Conservation (phyloP, 164 flowering plant species). For the Echeveria elegans region DNA sequence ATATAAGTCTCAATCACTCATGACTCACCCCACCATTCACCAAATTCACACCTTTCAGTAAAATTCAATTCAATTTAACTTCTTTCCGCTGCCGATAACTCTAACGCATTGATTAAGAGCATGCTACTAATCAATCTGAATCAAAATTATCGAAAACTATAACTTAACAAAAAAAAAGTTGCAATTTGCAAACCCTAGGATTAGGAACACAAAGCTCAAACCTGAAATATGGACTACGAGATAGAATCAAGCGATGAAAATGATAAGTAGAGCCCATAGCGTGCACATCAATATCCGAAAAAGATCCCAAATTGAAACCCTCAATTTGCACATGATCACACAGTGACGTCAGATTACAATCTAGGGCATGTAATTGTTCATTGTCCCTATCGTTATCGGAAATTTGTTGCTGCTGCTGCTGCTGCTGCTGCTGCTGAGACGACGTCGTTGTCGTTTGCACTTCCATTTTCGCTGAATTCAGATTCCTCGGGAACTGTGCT, state of each 20-base stretch:
- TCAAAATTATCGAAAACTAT: too few species aligned
- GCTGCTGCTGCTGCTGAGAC: neutral
- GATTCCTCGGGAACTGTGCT: neutral
- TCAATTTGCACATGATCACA: conserved; percentile 86
- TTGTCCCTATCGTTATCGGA: conserved; percentile 57
- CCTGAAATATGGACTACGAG: conserved; percentile 98
- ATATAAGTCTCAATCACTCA: too few species aligned
- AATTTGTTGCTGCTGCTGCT: conserved; percentile 12
- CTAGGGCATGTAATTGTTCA: conserved; percentile 49
- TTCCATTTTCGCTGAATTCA: conserved; percentile 17
- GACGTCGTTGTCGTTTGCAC: conserved; percentile 14
- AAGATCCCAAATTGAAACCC: conserved; percentile 76
- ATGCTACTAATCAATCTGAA: too few species aligned
- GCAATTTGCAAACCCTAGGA: neutral
- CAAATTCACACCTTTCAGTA: neutral
- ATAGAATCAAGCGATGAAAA: conserved; percentile 89
- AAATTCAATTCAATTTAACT: too few species aligned
- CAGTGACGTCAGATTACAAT: conserved; percentile 72
- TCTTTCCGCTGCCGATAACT: too few species aligned
- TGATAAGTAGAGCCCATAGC: conserved; percentile 83
- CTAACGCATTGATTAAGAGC: too few species aligned
- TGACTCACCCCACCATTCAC: too few species aligned
- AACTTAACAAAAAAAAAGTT: too few species aligned
- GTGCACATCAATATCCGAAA: conserved; percentile 79
- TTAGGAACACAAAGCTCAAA: conserved; percentile 4